Evolutionary conservation across 1,139 yeast genomes (phyloP).

Genomic region (Saccharomycopsis crataegensis): DNA sequence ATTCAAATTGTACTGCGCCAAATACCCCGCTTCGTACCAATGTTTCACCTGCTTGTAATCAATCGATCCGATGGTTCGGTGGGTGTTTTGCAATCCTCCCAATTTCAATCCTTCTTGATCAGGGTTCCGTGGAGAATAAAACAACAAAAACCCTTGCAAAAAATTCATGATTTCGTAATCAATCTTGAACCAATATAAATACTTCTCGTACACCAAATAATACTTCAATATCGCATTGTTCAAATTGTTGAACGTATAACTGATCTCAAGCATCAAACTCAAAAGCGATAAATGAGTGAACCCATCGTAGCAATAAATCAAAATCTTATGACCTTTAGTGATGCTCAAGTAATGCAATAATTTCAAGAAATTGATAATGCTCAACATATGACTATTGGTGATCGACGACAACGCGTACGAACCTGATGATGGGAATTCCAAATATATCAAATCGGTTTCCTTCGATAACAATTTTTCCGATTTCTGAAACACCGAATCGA

Average conservation of each 20-base stretch:
- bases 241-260: slow-evolving; percentile 9
- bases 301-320: slow-evolving; percentile 20
- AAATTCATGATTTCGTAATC: slow-evolving; percentile 19
- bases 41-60: slow-evolving; percentile 8
- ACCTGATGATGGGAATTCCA: slow-evolving; percentile 20
- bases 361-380: slow-evolving; percentile 17
- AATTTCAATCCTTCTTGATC: neutral
- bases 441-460: slow-evolving; percentile 17
- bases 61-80: neutral
- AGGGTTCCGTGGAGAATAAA: slow-evolving; percentile 14
- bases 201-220: slow-evolving; percentile 17
- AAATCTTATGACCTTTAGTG: slow-evolving; percentile 15
- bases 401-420: slow-evolving; percentile 12
- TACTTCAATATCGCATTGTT: slow-evolving; percentile 18
- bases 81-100: neutral
- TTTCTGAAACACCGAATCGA: slow-evolving; percentile 8
- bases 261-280: slow-evolving; percentile 15
- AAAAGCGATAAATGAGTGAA: slow-evolving; percentile 20
- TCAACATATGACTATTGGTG: slow-evolving; percentile 13
- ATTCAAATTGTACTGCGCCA: slow-evolving; percentile 7
- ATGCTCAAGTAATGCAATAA: slow-evolving; percentile 12
- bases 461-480: slow-evolving; percentile 9
- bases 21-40: slow-evolving; percentile 16
- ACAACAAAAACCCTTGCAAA: slow-evolving; percentile 14
- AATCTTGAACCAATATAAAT: slow-evolving; percentile 19